Percentiles rank a stretch among this genome's conserved stretches.
Conservation (phyloP, 2,329 filamentous ascomycete genomes). For the Zelopaecilomyces penicillatus region DNA sequence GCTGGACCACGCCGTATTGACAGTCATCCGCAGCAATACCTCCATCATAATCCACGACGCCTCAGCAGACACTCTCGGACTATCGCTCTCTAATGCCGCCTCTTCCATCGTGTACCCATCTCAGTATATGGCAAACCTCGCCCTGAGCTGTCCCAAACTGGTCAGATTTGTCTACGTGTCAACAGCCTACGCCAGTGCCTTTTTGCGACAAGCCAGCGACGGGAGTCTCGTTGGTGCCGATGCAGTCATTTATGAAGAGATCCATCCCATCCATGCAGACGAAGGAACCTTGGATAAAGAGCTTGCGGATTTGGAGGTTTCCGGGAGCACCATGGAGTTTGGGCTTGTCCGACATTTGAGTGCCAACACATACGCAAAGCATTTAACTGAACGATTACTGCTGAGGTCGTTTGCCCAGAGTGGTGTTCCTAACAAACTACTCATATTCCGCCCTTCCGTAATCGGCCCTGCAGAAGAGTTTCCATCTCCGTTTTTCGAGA, state of each 20-base stretch:
- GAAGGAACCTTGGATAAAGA: background rate
- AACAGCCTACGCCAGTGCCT: background rate
- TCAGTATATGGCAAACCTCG: background rate
- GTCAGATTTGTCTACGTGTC: background rate
- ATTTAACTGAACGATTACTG: background rate
- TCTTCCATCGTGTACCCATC: background rate
- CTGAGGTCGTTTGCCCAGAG: background rate
- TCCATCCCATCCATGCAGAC: background rate
- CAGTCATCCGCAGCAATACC: background rate
- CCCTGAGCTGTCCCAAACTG: background rate
- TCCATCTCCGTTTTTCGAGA: background rate
- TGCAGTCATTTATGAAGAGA: background rate
- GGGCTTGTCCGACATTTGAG: background rate
- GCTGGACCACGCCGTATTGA: background rate
- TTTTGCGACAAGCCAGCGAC: background rate
- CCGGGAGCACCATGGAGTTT: conserved; percentile 1
- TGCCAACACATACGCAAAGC: conserved; percentile 2
- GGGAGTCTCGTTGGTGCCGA: background rate
- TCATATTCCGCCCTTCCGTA: background rate
- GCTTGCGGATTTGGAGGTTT: background rate
- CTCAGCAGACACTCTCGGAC: background rate
- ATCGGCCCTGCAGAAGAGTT: background rate
- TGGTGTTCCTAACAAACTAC: background rate
- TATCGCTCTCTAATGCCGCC: background rate
- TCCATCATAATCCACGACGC: conserved; percentile 2